Conservation (phyloP, 2,329 filamentous ascomycete genomes). For the Plectosphaerella sp. region DNA sequence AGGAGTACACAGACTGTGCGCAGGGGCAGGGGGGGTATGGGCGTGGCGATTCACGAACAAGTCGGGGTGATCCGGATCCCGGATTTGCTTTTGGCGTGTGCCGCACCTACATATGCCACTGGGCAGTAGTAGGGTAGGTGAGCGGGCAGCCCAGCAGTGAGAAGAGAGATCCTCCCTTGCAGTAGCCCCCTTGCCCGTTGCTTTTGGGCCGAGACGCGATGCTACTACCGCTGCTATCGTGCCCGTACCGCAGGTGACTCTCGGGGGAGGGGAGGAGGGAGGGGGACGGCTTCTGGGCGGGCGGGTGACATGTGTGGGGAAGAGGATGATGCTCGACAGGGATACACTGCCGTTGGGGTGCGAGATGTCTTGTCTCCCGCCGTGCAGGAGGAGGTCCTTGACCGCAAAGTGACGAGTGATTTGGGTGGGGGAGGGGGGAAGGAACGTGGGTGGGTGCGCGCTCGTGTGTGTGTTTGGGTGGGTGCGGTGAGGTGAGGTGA, state of each 20-base stretch:
- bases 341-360: slow-evolving; percentile 12
- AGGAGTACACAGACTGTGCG: too few relatives aligned
- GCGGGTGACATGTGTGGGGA: slow-evolving; percentile 13
- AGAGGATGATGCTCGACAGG: slow-evolving; percentile 6
- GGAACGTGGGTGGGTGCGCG: neutral
- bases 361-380: slow-evolving; percentile 5
- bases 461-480: neutral
- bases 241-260: slow-evolving; percentile 9
- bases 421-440: neutral
- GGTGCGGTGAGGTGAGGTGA: neutral
- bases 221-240: slow-evolving; percentile 2
- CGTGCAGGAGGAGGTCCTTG: too few relatives aligned
- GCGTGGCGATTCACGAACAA: neutral
- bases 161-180: slow-evolving; percentile 10
- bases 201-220: slow-evolving; percentile 9
- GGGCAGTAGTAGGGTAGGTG: neutral
- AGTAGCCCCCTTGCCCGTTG: slow-evolving; percentile 9
- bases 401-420: too few relatives aligned
- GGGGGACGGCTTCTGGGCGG: slow-evolving; percentile 3
- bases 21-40: neutral
- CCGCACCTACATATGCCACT: slow-evolving; percentile 13
- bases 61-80: slow-evolving; percentile 7
- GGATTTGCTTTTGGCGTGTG: slow-evolving; percentile 12
- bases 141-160: neutral
- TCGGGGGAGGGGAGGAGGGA: slow-evolving; percentile 1